Conservation (phyloP, 2,329 filamentous ascomycete species). For the Dothidotthia symphoricarpi region DNA sequence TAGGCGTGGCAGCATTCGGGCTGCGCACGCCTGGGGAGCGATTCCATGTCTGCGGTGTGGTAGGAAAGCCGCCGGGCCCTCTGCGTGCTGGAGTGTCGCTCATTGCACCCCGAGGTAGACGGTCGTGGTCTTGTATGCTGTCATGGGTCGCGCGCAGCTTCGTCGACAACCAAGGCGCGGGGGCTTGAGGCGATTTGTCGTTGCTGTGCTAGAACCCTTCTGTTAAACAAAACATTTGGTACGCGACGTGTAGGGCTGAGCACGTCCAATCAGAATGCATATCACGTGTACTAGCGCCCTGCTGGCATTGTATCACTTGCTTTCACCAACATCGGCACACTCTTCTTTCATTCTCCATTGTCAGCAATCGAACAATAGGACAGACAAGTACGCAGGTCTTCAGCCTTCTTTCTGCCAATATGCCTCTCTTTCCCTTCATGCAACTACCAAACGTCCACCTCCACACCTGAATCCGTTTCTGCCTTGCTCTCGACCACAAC, state of each 20-base stretch:
- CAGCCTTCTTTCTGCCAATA: conserved; percentile 6
- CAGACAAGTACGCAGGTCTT: neutral
- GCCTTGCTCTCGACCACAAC: neutral
- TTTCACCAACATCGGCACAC: conserved; percentile 4
- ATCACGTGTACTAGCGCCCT: neutral
- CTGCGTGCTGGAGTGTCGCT: conserved; percentile 73
- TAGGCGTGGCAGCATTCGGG: conserved; percentile 21
- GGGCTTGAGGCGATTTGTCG: conserved; percentile 2
- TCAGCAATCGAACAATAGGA: conserved; percentile 9
- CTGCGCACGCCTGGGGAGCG: conserved; percentile 28
- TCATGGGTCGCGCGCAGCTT: conserved; percentile 15
- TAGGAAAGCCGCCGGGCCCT: conserved; percentile 73
- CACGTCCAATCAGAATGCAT: conserved; percentile 21
- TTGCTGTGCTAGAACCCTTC: conserved; percentile 7
- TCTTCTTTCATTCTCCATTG: conserved; percentile 6
- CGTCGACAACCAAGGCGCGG: neutral
- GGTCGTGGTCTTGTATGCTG: conserved; percentile 10
- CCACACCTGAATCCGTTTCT: conserved; percentile 13
- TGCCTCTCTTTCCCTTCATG: conserved; percentile 16
- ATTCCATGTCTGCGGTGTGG: conserved; percentile 62
- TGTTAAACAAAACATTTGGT: conserved; percentile 32
- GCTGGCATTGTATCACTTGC: neutral
- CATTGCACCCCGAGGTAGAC: conserved; percentile 61
- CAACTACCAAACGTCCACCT: conserved; percentile 11
- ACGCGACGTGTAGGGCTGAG: conserved; percentile 24